Base-by-base conservation (phyloP, 108 stramenopile species). In the Pseudonitzschia delicatissima region DNA sequence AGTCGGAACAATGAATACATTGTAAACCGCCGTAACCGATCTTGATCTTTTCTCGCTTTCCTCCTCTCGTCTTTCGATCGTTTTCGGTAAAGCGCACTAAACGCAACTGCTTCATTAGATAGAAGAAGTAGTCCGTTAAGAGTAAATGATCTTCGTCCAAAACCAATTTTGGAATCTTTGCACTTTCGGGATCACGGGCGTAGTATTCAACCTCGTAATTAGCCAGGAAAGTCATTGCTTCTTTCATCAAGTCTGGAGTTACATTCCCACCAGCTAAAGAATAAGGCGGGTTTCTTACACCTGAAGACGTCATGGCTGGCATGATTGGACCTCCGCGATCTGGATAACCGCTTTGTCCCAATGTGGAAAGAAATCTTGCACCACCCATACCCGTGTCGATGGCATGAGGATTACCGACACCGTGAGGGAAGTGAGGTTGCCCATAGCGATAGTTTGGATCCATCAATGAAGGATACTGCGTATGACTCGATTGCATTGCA, bases 1-100 rank as follows among this genome's bases (percentile, higher is more conserved):
- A 28, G 18, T 84, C 73, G 9, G 78, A 34, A 62, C 93, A 94
- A 52, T 94, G 90, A 34, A 87, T 66, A 61, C 93, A 94, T 57
- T 94, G 87, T 42, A 94, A 69, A 5, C 93, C 93, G 60, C 93
- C 90, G 59, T 88, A 94, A 3, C 93, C 93, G 35, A 94, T 68
- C 40, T 76, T 67, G 42, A 91, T 80, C 31, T 87, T 90, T 67
- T 91, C 90, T 35, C 93, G 74, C 74, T 94, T 94, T 27, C 93
- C 93, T 21, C 93, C 93, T 59, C 93, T 74, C n/a, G 93, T 94
- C 51, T 87, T 90, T 12, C 90, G 82, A 71, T 94, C 93, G 45
- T 77, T 65, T 51, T 94, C 93, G 2, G 88, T 76, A 76, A 94
- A 94, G 17, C 90, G 87, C 40, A 81, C 82, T 11, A 91, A 66